Conservation (phyloP, 1,139 yeast species). For the Sugiyamaella paludigena region DNA sequence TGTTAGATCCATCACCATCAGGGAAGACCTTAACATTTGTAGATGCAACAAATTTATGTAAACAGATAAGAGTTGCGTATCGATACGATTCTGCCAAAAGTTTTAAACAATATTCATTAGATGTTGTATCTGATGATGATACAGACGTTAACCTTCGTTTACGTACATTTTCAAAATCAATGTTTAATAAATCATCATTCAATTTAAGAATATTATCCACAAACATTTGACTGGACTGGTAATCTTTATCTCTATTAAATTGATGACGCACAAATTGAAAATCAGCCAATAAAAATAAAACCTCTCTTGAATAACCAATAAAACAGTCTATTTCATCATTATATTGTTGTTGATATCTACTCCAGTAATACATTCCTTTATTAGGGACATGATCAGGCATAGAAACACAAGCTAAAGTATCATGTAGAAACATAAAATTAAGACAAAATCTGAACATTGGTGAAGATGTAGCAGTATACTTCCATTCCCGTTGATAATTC, state of each 20-base stretch:
- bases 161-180: background rate
- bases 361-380: constrained; percentile 3
- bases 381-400: constrained; percentile 12
- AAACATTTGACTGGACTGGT: constrained; percentile 2
- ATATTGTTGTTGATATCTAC: constrained; percentile 1
- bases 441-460: constrained; percentile 9
- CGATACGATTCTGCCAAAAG: constrained; percentile 11
- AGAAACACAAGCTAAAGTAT: constrained; percentile 13
- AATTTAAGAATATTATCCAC: constrained; percentile 6
- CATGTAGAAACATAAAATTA: constrained; percentile 10
- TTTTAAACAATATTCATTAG: background rate
- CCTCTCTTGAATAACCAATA: constrained; percentile 7
- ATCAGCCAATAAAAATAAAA: constrained; percentile 7
- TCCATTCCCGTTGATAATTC: constrained; percentile 2
- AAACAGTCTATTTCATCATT: constrained; percentile 5
- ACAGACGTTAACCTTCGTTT: background rate
- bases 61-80: constrained; percentile 8
- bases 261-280: constrained; percentile 8
- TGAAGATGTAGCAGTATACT: background rate
- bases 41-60: constrained; percentile 1
- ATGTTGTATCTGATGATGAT: no score
- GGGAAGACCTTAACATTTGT: constrained; percentile 1
- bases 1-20: background rate
- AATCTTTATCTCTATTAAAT: background rate
- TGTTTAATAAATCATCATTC: background rate